Evolutionary conservation across 1,284 basidiomycete genomes (phyloP), one percentile per base, ranked within the genome.

Genomic region (Ceraceosorus bombacis): DNA sequence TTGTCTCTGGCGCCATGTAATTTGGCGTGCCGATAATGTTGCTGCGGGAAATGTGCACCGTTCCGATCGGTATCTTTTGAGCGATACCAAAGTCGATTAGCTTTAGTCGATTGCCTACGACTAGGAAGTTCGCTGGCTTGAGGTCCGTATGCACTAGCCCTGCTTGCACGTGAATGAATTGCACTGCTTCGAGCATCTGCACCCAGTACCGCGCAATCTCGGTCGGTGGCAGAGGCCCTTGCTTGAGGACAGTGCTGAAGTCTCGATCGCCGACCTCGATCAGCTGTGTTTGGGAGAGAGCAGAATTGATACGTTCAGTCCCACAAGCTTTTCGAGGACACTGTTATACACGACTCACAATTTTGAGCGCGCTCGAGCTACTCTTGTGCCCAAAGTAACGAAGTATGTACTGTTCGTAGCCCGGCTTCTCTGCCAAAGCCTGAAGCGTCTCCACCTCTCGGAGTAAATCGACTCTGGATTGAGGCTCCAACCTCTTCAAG

Each of bases 1-100:
- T 73, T 54, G 76, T 70, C 58, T 78, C 76, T 7, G 76, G 76
- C 15, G 76, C 76, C 76, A 78, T 78, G 59, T 78, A 78, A 60
- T 78, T 78, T 12, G 76, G 76, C 36, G 76, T 78, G 6, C 76
- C 76, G 51, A 78, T 71, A 57, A 78, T 74, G 41, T 62, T 67
- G 46, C 74, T 74, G 8, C 76, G 64, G 51, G 72, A 74, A 39
- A 78, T 78, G 57, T 78, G 76, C 49, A 78, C 69, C 10, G 76
- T 78, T 27, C 74, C 74, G 52, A 73, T 63, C 38, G 73, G 76
- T 55, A 92, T 80, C 66, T 94, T 82, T 80, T 94, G 94, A 41
- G 90, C 92, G 15, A 91, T 95, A 8, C 95, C 95, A 79, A 98
- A 98, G 79, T 99, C 95, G 38, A 93, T 90, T 17, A 99, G 85